phyloP scores from a whole-genome alignment of 768 basidiomycete genomes.

The Lactarius trivialis region DNA sequence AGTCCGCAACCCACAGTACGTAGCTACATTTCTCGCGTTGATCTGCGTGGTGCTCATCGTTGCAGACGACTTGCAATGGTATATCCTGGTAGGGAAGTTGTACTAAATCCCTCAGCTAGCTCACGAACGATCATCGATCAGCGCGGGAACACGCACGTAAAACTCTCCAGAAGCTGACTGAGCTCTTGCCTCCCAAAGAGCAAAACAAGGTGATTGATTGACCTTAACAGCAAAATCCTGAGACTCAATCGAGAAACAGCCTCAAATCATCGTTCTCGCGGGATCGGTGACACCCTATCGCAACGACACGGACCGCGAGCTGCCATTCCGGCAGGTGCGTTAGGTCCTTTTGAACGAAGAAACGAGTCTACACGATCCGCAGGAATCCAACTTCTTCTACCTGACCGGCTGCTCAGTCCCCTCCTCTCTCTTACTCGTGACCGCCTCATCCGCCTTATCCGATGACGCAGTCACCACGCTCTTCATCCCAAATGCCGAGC shows the following conservation, averaged over 20 bases:
- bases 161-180: slow-evolving; percentile 46
- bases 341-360: slow-evolving; percentile 26
- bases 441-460: slow-evolving; percentile 44
- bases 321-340: slow-evolving; percentile 51
- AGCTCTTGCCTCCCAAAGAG: slow-evolving; percentile 44
- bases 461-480: slow-evolving; percentile 43
- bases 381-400: slow-evolving; percentile 87
- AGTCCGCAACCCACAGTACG: no score
- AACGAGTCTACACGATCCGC: not conserved
- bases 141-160: slow-evolving; percentile 48
- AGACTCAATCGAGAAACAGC: slow-evolving; percentile 33
- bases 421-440: slow-evolving; percentile 56
- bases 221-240: not conserved
- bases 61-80: not conserved
- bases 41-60: not conserved
- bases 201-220: slow-evolving; percentile 44
- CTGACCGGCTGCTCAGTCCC: slow-evolving; percentile 76
- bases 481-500: slow-evolving; percentile 72
- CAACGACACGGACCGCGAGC: slow-evolving; percentile 82
- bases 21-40: not conserved
- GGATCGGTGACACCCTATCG: slow-evolving; percentile 59
- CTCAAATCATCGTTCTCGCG: slow-evolving; percentile 62
- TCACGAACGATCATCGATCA: slow-evolving; percentile 21
- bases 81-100: slow-evolving; percentile 3
- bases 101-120: not conserved